Percentiles rank a stretch among this genome's conserved stretches.
phyloP scores from a whole-genome alignment of 805 yeast genomes.

The Yarrowia osloensis region DNA sequence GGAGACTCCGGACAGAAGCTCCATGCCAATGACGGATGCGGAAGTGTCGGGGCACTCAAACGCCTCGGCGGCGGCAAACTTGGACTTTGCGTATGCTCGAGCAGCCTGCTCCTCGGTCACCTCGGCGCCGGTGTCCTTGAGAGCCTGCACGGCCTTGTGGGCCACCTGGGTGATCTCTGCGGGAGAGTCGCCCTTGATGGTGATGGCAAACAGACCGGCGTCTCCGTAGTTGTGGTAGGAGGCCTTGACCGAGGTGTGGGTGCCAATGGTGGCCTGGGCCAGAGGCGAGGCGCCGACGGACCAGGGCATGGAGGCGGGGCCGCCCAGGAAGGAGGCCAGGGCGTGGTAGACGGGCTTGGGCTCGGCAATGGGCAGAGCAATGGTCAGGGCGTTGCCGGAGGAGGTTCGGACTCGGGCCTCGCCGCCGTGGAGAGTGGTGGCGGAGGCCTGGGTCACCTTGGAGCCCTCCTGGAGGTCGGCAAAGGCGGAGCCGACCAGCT shows the following conservation, averaged over 20 bases:
- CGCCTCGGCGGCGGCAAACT: conserved; percentile 57
- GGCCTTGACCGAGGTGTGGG: conserved; percentile 51
- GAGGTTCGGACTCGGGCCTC: conserved; percentile 60
- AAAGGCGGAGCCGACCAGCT: conserved; percentile 60
- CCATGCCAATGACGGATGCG: conserved; percentile 44
- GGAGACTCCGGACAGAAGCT: conserved; percentile 47
- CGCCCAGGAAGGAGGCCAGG: conserved; percentile 67
- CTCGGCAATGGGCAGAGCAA: conserved; percentile 73
- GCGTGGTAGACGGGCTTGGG: conserved; percentile 64
- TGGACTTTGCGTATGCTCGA: conserved; percentile 57
- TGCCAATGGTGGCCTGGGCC: conserved; percentile 47
- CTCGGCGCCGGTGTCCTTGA: conserved; percentile 40
- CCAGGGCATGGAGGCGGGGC: conserved; percentile 55
- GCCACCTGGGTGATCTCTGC: conserved; percentile 61
- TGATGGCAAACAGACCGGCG: conserved; percentile 76
- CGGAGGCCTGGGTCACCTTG: conserved; percentile 47
- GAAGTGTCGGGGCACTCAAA: conserved; percentile 44
- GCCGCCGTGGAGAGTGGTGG: conserved; percentile 58
- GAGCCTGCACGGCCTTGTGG: conserved; percentile 44
- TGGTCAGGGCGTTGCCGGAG: conserved; percentile 70
- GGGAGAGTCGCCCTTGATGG: conserved; percentile 62
- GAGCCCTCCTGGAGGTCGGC: conserved; percentile 63
- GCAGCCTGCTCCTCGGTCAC: conserved; percentile 46
- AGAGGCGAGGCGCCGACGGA: conserved; percentile 54
- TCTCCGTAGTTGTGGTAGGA: conserved; percentile 66